These are phyloP conservation scores for Bruguiera parviflora DNA, from an alignment of 345 rosid species.

Conservation along the genomic window DNA sequence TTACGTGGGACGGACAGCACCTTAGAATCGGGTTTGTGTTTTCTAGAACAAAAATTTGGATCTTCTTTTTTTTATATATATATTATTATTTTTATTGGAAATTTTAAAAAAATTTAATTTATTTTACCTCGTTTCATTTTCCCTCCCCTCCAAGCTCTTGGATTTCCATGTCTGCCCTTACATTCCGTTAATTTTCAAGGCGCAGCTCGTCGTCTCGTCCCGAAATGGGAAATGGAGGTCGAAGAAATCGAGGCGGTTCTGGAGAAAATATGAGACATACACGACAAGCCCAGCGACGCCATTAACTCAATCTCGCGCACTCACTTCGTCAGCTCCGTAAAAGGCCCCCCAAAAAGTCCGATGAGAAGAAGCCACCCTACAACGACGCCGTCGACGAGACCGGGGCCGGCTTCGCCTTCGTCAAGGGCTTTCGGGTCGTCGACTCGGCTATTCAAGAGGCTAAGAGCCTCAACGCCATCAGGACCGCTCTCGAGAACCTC, in stretches of 20 bases:
- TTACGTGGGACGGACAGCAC: too few species aligned
- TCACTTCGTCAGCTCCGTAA: conserved; percentile 71
- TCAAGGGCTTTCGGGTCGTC: conserved; percentile 60
- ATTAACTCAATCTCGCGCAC: conserved; percentile 77
- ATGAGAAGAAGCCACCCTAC: conserved; percentile 36
- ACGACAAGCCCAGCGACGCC: conserved; percentile 92
- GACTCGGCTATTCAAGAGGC: conserved; percentile 71
- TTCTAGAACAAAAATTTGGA: too few species aligned
- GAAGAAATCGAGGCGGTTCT: conserved; percentile 83
- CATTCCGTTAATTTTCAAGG: background rate
- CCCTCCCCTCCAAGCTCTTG: too few species aligned
- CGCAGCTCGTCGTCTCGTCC: background rate
- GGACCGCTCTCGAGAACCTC: conserved; percentile 89
- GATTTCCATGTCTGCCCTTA: background rate
- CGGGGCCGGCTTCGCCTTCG: conserved; percentile 64
- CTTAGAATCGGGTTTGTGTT: too few species aligned
- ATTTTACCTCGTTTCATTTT: too few species aligned
- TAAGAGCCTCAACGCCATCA: conserved; percentile 74
- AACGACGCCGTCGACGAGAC: conserved; percentile 34
- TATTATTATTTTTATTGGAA: too few species aligned
- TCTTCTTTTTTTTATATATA: too few species aligned
- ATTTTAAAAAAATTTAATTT: too few species aligned
- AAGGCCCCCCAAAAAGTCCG: conserved; percentile 32
- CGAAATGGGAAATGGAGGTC: conserved; percentile 71
- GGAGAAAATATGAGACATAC: conserved; percentile 93